Base-by-base conservation (phyloP, 352 stramenopile species). In the Pythium dissotocum region DNA sequence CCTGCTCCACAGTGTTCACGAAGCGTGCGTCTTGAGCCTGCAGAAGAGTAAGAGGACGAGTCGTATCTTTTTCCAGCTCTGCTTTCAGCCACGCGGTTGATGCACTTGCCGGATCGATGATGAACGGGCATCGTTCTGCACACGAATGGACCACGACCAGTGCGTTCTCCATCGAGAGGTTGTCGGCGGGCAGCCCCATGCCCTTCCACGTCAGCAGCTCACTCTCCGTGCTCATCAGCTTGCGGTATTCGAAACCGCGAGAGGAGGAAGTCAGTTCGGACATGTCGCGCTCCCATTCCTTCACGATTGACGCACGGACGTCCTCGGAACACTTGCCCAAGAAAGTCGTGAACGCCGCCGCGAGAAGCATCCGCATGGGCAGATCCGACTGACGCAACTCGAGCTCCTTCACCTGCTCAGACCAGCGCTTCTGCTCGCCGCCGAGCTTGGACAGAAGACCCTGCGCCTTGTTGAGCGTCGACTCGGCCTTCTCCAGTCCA, bases 81-180 rank as follows among this genome's bases (percentile, higher is more conserved):
- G 84, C 82, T 76, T 97, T 88, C 7, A 99, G 64, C 96, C 96
- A 99, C 4, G 70, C 69, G 0, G 86, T 95, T 18, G 88, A 87
- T 0, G 94, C 93, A 44, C 81, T 97, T 0, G 93, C 93, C 0
- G 96, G 96, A 56, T 99, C 96, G 53, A 99, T 95, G 65, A 99
- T 97, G 61, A 98, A 98, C 2, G 95, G 93, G 52, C 96, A 96
- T 6, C 90, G 80, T 24, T 91, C 77, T 6, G 66, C 62, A n/a
- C 80, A 83, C 0, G 76, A 83, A 52, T 97, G 88, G 4, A 88
- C 68, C 5, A 98, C 80, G 10, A 98, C 90, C 6, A 98, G 69
- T 1, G 88, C 95, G 63, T 99, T 99, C 63, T 99, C 96, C 82
- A 97, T 94, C 10, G 87, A 98, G 2, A 99, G 70, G 40, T 96